phyloP scores from a whole-genome alignment of 2,329 filamentous ascomycete genomes.

The Metarhizium rileyi region DNA sequence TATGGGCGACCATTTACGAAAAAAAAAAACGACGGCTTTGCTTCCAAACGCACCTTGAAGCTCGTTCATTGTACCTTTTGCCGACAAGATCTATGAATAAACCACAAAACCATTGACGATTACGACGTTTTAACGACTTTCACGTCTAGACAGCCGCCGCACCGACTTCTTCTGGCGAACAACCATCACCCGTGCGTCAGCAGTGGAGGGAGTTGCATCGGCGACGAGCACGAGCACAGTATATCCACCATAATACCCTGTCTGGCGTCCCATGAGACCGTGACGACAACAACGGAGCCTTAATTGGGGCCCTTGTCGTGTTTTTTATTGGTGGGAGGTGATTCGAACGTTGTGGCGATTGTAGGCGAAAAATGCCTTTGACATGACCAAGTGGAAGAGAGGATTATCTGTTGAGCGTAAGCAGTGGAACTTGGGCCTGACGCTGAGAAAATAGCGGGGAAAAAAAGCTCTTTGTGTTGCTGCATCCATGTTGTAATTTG shows the following conservation, averaged over 20 bases:
- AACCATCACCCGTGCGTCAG: conserved; percentile 20
- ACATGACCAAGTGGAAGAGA: background rate
- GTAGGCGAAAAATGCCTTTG: conserved; percentile 2
- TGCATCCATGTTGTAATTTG: background rate
- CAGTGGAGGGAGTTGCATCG: conserved; percentile 23
- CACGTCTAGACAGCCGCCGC: conserved; percentile 36
- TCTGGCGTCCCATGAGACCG: conserved; percentile 25
- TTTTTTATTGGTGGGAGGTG: background rate
- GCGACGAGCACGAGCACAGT: conserved; percentile 27
- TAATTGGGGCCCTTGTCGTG: background rate
- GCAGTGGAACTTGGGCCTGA: background rate
- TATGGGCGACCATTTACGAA: conserved; percentile 34
- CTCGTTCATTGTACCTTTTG: conserved; percentile 6
- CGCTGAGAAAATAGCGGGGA: background rate
- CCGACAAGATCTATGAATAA: conserved; percentile 8
- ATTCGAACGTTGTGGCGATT: background rate
- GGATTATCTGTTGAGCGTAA: background rate
- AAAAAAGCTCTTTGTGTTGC: background rate
- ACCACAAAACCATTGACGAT: conserved; percentile 25
- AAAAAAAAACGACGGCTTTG: conserved; percentile 23
- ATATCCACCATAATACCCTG: conserved; percentile 32
- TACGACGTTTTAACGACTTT: conserved; percentile 37
- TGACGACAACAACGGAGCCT: conserved; percentile 18
- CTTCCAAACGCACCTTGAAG: conserved; percentile 16
- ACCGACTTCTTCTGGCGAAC: conserved; percentile 21